A percentile compares a stretch with the other conserved stretches of the same genome.
phyloP scores from a whole-genome alignment of 768 basidiomycete genomes.

The Lactarius evosmus region DNA sequence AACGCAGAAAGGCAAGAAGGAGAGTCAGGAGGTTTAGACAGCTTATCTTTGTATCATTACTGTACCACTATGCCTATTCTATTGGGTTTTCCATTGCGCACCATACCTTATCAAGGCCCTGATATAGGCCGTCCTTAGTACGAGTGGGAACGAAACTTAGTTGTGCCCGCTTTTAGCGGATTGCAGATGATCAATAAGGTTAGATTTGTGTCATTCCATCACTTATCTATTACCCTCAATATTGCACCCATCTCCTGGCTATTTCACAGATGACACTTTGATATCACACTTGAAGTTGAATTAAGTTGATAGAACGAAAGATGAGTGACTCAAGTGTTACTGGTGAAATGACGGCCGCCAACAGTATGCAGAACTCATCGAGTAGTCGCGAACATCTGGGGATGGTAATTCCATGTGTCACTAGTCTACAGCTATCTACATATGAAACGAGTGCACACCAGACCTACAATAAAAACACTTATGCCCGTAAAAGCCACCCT shows the following conservation, averaged over 20 bases:
- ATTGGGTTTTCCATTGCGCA: not conserved
- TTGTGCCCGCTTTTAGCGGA: conserved; percentile 30
- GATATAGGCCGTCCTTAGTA: not conserved
- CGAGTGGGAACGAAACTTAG: not conserved
- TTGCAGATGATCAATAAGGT: too few species aligned
- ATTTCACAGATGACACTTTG: too few species aligned
- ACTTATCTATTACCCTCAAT: not conserved
- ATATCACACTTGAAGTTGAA: not conserved
- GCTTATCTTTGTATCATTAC: conserved; percentile 20
- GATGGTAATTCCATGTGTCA: not conserved
- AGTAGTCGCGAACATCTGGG: too few species aligned
- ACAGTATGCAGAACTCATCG: too few species aligned
- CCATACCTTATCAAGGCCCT: not conserved
- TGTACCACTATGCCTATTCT: conserved; percentile 20
- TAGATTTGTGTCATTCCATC: not conserved
- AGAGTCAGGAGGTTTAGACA: conserved; percentile 44
- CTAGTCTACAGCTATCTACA: not conserved
- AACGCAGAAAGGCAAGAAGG: conserved; percentile 52
- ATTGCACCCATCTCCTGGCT: not conserved
- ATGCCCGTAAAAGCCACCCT: conserved; percentile 61
- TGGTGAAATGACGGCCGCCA: not conserved
- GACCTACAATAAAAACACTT: not conserved
- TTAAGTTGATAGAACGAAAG: not conserved
- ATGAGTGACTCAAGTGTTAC: not conserved
- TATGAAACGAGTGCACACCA: not conserved